These are phyloP conservation scores for Eryngium alpinum DNA, from an alignment of 140 eudicot genomes.

Conservation along the genomic window DNA sequence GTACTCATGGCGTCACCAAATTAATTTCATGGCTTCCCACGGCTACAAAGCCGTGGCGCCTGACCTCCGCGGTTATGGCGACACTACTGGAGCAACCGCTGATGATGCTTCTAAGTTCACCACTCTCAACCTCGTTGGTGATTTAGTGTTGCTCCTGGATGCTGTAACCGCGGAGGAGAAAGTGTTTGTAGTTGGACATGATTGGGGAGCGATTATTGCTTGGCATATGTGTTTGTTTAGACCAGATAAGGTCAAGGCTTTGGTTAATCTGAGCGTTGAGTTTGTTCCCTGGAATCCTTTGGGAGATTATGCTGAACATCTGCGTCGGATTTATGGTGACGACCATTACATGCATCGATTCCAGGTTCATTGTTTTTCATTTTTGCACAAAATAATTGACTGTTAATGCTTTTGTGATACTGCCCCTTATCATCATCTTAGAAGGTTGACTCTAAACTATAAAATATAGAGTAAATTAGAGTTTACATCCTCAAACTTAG, in stretches of 20 bases:
- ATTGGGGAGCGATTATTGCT: constrained; percentile 27
- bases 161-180: constrained; percentile 13
- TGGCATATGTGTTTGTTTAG: constrained; percentile 28
- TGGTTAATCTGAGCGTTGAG: constrained; percentile 28
- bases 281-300: constrained; percentile 13
- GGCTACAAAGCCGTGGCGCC: constrained; percentile 38
- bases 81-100: constrained; percentile 29
- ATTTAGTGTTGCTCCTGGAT: constrained; percentile 24
- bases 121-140: constrained; percentile 23
- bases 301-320: not conserved
- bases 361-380: constrained; percentile 1
- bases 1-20: constrained; percentile 38
- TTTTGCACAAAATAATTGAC: too few species aligned
- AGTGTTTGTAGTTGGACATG: constrained; percentile 32
- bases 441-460: too few species aligned
- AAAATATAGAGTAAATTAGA: too few species aligned
- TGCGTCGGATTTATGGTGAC: constrained; percentile 19
- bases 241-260: constrained; percentile 27
- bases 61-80: constrained; percentile 36
- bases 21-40: constrained; percentile 25
- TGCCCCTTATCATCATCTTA: too few species aligned
- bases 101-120: constrained; percentile 19
- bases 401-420: too few species aligned
- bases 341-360: constrained; percentile 26
- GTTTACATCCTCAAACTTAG: too few species aligned